phyloP scores from a whole-genome alignment of 176 grass and related monocot genomes.

The Rhynchospora breviuscula region DNA sequence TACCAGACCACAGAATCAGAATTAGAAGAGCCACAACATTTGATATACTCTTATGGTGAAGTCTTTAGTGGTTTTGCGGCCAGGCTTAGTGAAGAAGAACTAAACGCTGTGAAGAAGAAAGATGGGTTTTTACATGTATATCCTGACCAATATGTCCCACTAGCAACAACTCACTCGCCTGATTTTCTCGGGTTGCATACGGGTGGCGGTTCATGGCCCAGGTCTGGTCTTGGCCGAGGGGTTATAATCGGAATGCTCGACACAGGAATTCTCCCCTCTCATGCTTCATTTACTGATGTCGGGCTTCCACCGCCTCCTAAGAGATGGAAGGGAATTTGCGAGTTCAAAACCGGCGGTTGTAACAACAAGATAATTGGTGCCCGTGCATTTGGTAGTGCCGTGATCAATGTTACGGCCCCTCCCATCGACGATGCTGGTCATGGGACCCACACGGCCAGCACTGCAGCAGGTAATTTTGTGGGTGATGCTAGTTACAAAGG shows the following conservation, averaged over 20 bases:
- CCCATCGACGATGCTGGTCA: conserved; percentile 62
- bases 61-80: conserved; percentile 82
- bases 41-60: conserved; percentile 68
- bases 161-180: conserved; percentile 72
- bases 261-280: conserved; percentile 63
- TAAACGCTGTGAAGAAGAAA: conserved; percentile 32
- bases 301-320: conserved; percentile 51
- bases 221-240: conserved; percentile 46
- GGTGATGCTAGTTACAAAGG: conserved; percentile 59
- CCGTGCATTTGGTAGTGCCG: conserved; percentile 53
- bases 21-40: conserved; percentile 23
- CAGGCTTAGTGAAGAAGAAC: conserved; percentile 57
- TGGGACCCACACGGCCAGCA: conserved; percentile 81
- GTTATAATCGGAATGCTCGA: conserved; percentile 73
- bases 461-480: conserved; percentile 75
- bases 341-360: conserved; percentile 50
- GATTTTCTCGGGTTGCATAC: conserved; percentile 68
- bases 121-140: conserved; percentile 44
- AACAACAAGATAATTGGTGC: conserved; percentile 84
- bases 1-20: neutral
- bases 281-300: conserved; percentile 69
- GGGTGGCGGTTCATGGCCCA: conserved; percentile 50
- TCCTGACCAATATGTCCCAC: conserved; percentile 51
- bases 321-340: conserved; percentile 55
- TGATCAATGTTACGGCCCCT: conserved; percentile 45